Conservation (phyloP, 352 stramenopile genomes). For the Globisporangium takayamanum region DNA sequence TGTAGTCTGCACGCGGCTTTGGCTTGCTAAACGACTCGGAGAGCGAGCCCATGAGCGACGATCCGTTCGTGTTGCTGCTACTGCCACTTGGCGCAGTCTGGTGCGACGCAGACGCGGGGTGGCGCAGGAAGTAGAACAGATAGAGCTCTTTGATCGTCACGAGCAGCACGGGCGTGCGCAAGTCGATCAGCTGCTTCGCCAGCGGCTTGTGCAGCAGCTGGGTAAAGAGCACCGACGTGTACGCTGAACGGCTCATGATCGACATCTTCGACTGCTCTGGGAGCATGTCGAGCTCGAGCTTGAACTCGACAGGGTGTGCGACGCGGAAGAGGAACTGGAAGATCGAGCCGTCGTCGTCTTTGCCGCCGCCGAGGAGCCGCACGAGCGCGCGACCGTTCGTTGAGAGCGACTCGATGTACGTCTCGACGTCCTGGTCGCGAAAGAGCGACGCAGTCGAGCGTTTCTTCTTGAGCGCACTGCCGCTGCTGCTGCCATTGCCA, state of each 20-base stretch:
- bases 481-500: neutral
- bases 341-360: conserved; percentile 65
- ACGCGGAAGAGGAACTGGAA: conserved; percentile 80
- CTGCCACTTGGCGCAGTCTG: conserved; percentile 27
- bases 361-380: conserved; percentile 49
- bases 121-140: conserved; percentile 80
- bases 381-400: conserved; percentile 44
- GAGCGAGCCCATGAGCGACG: conserved; percentile 41
- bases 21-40: conserved; percentile 43
- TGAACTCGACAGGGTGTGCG: conserved; percentile 74
- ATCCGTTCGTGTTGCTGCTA: conserved; percentile 1
- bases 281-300: conserved; percentile 70
- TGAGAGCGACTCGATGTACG: conserved; percentile 42
- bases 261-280: conserved; percentile 77
- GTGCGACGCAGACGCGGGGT: conserved; percentile 67
- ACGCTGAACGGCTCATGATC: conserved; percentile 59
- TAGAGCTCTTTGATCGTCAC: conserved; percentile 84
- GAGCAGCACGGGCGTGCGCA: conserved; percentile 67
- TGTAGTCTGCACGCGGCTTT: conserved; percentile 47
- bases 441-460: conserved; percentile 31
- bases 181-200: conserved; percentile 68
- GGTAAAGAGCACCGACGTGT: conserved; percentile 67
- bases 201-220: conserved; percentile 79
- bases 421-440: conserved; percentile 43
- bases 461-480: conserved; percentile 32